A percentile compares a stretch with the other conserved stretches of the same genome.
phyloP scores from a whole-genome alignment of 140 eudicot genomes.

The Stevia rebaudiana region DNA sequence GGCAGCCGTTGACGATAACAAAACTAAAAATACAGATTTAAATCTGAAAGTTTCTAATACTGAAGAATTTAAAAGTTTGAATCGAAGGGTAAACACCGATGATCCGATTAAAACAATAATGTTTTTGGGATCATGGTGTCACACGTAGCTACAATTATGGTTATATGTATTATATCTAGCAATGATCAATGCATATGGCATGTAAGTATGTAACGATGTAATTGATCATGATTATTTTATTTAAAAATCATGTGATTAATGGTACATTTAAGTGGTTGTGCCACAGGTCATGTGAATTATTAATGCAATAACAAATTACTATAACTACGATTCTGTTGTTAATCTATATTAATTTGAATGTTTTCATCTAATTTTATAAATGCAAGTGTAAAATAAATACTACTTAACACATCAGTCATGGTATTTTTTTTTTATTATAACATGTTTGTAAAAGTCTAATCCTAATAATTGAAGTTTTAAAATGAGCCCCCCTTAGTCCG shows the following conservation, averaged over 20 bases:
- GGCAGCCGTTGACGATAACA: background rate
- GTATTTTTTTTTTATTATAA: background rate
- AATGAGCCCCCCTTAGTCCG: too few relatives aligned
- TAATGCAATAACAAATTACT: background rate
- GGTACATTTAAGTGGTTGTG: conserved; percentile 1
- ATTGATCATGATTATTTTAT: conserved; percentile 3
- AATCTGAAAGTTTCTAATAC: conserved; percentile 1
- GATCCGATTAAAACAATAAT: conserved; percentile 61
- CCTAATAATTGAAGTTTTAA: background rate
- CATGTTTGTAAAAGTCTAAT: background rate
- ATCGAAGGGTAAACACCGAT: conserved; percentile 26
- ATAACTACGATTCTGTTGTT: background rate
- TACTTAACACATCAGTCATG: background rate
- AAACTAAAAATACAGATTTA: background rate
- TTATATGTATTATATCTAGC: background rate
- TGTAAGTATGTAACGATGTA: conserved; percentile 17
- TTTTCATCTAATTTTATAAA: background rate
- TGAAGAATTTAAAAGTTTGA: conserved; percentile 27
- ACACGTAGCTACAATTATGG: conserved; percentile 31
- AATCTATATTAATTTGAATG: background rate
- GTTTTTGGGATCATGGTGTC: conserved; percentile 73
- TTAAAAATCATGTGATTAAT: background rate
- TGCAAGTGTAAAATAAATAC: background rate
- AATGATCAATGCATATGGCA: background rate
- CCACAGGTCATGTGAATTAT: conserved; percentile 5